Conservation (phyloP, 768 basidiomycete species). For the Panus rudis region DNA sequence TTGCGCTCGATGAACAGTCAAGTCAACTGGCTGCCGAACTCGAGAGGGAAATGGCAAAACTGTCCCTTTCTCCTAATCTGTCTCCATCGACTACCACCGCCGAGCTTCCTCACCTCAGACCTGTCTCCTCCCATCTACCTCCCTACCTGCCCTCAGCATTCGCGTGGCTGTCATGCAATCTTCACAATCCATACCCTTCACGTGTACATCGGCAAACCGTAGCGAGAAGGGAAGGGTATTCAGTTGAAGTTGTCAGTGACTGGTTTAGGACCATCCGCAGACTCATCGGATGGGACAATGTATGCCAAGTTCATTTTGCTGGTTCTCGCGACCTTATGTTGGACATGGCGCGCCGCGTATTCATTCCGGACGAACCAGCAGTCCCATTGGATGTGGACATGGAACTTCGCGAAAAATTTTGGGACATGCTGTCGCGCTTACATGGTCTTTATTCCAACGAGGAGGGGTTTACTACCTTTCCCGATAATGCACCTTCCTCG, state of each 20-base stretch:
- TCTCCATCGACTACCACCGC: too few relatives aligned
- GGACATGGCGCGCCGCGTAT: not conserved
- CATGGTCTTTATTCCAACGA: not conserved
- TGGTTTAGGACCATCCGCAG: constrained; percentile 12
- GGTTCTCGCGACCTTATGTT: constrained; percentile 8
- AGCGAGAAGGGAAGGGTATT: constrained; percentile 6
- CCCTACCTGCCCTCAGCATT: constrained; percentile 1
- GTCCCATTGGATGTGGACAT: constrained; percentile 1
- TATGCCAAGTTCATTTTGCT: constrained; percentile 4
- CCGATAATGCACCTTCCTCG: too few relatives aligned
- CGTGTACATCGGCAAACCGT: constrained; percentile 6
- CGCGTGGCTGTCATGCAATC: constrained; percentile 6
- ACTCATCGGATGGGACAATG: constrained; percentile 7
- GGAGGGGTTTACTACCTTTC: too few relatives aligned
- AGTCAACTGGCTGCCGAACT: constrained; percentile 3
- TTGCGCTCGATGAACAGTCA: not conserved
- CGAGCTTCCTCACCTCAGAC: too few relatives aligned
- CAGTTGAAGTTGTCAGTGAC: constrained; percentile 1
- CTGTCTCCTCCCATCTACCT: not conserved
- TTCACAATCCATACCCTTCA: constrained; percentile 15
- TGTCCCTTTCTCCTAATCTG: too few relatives aligned
- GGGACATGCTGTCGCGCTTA: not conserved
- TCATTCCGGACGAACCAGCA: not conserved
- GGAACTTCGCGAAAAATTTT: not conserved
- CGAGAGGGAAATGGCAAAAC: not conserved